Evolutionary conservation across 139 green algal species (phyloP).

Genomic region (Chlorella sp.): DNA sequence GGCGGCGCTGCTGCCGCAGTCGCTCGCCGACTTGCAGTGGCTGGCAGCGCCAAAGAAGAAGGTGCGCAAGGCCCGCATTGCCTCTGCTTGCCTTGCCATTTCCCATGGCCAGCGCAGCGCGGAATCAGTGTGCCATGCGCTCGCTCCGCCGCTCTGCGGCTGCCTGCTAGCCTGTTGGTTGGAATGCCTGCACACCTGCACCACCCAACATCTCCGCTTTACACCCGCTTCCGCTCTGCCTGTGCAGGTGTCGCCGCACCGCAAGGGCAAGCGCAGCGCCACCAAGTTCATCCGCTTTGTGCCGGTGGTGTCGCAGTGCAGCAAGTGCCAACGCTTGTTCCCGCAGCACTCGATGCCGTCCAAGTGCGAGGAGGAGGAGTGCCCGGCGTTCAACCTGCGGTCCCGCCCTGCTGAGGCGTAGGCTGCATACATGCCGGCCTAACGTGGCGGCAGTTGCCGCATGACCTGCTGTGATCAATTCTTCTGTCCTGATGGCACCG

Average conservation of each 20-base stretch:
- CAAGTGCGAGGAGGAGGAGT: constrained; percentile 50
- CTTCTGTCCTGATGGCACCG: too few species aligned
- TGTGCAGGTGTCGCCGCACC: constrained; percentile 43
- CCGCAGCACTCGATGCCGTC: constrained; percentile 45
- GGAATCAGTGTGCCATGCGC: too few species aligned
- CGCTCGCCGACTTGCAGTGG: constrained; percentile 24
- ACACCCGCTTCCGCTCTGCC: background rate
- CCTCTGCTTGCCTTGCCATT: background rate
- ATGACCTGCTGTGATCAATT: background rate
- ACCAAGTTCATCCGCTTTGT: constrained; percentile 53
- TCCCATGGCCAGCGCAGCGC: background rate
- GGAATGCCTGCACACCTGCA: background rate
- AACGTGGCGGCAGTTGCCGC: background rate
- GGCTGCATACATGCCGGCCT: too few species aligned
- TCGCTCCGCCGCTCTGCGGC: background rate
- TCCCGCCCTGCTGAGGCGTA: background rate
- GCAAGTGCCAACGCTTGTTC: constrained; percentile 51
- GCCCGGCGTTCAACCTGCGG: constrained; percentile 46
- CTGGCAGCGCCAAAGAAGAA: constrained; percentile 51
- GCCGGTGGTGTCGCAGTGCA: constrained; percentile 38
- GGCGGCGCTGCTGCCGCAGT: constrained; percentile 2
- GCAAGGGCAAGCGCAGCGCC: constrained; percentile 49
- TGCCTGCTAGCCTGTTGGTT: background rate
- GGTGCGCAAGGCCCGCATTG: background rate
- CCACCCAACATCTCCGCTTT: too few species aligned